phyloP scores from a whole-genome alignment of 257 asterid genomes.

The Apocynum venetum region DNA sequence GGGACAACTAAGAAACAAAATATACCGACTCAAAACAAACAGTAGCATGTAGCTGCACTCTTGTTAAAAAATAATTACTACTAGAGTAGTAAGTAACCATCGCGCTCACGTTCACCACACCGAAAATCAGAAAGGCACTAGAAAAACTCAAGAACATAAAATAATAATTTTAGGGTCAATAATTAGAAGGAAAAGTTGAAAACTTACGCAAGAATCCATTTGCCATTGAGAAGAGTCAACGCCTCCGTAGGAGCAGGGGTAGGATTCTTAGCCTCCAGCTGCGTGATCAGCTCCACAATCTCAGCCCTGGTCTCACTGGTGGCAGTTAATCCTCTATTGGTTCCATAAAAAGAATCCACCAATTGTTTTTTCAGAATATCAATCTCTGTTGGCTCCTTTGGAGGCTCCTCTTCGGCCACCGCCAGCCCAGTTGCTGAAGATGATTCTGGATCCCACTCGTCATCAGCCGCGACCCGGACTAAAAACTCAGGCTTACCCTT shows the following conservation, averaged over 20 bases:
- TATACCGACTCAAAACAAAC: neutral
- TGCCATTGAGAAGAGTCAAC: constrained; percentile 73
- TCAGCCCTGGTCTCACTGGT: constrained; percentile 81
- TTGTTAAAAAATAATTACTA: neutral
- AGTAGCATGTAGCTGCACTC: neutral
- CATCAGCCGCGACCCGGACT: constrained; percentile 37
- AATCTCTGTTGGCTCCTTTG: constrained; percentile 40
- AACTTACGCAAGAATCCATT: constrained; percentile 89
- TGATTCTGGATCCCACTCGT: constrained; percentile 47
- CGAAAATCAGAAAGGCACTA: neutral
- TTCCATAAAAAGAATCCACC: constrained; percentile 68
- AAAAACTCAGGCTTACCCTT: constrained; percentile 18
- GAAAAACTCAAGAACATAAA: neutral
- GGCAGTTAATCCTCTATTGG: constrained; percentile 75
- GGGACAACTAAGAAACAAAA: neutral
- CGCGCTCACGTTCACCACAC: neutral
- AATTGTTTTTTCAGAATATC: constrained; percentile 59
- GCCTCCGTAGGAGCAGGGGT: constrained; percentile 90
- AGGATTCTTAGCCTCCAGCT: constrained; percentile 79
- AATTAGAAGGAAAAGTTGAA: neutral
- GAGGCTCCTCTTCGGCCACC: constrained; percentile 36
- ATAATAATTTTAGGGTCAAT: neutral
- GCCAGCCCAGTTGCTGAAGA: constrained; percentile 32
- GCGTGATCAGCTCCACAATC: constrained; percentile 73
- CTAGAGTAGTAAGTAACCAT: neutral